Base-by-base conservation (phyloP, 1,284 basidiomycete genomes). In the Ustilago esculenta region DNA sequence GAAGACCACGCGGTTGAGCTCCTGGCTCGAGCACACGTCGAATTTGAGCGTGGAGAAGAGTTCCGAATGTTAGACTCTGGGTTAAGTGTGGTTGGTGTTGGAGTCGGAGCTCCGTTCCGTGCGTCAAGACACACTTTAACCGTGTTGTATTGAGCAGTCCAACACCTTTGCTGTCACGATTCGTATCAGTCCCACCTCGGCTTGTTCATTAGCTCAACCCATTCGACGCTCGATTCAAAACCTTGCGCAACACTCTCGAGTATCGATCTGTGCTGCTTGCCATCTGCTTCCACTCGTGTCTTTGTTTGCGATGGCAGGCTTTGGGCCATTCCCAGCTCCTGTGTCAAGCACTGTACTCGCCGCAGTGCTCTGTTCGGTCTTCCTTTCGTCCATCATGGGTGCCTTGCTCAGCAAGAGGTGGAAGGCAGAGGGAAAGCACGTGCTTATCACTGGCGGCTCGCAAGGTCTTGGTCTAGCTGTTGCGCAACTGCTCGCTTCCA, bases 391-490 rank as follows among this genome's bases (percentile, higher is more conserved):
- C 44, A 63, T 43, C 48, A 68, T 68, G 65, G 54, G 58, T 32
- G 18, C 49, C 2, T 24, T 68, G 42, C 36, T 48, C 15, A 32
- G 49, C 24, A 68, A 54, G 21, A 63, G 33, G 25, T 68, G 65
- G 65, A 57, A 49, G 9, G 34, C 65, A 11, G 41, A 50, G 20
- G 65, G 54, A 1, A 61, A 78, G 65, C 49, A 75, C 43, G 63
- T 76, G n/a, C 51, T 79, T 88, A 84, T 93, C 48, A 90, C 91
- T 14, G 92, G 92, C 21, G 92, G 91, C 1, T 90, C 89, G 9
- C 85, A 88, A 20, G 92, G 92, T 1, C 86, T 92, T 2, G 92
- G 92, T 8, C 85, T 91, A 12, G 85, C 88, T 0, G 84, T 93
- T 0, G 90, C 91, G 0, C 84, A 86, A 34, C 84, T 88, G 34